Conservation (phyloP, 163 green algal genomes). For the Chlorella variabilis region DNA sequence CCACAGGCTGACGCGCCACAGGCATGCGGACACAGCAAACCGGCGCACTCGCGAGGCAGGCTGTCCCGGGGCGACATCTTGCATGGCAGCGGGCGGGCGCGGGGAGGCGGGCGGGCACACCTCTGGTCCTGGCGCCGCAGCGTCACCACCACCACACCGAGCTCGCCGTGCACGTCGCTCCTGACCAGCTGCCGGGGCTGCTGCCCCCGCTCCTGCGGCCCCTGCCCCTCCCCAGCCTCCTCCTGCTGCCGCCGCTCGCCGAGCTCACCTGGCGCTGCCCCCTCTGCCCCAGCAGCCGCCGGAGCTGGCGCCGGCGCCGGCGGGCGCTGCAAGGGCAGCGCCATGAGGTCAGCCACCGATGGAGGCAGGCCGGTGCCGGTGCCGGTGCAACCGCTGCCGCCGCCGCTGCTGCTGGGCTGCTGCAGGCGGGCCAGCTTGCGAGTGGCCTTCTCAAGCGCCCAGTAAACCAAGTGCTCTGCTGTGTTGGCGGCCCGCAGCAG, state of each 20-base stretch:
- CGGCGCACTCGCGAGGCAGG: no score
- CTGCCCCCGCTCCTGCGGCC: background rate
- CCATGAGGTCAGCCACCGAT: slow-evolving; percentile 15
- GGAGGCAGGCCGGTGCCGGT: background rate
- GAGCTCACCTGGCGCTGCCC: background rate
- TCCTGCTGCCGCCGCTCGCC: background rate
- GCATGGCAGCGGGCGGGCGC: background rate
- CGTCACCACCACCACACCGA: slow-evolving; percentile 26
- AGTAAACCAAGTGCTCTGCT: slow-evolving; percentile 20
- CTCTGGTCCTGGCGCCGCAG: slow-evolving; percentile 17
- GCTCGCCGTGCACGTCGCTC: slow-evolving; percentile 7
- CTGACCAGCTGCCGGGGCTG: background rate
- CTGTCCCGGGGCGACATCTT: background rate
- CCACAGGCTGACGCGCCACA: no score
- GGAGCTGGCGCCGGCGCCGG: background rate
- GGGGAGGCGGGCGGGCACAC: background rate
- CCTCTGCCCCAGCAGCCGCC: no score
- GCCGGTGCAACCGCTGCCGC: background rate
- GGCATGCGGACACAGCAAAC: no score
- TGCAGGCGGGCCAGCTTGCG: slow-evolving; percentile 5
- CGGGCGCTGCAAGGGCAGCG: background rate
- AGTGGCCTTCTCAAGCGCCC: background rate
- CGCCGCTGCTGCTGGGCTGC: background rate
- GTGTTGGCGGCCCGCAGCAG: slow-evolving; percentile 21
- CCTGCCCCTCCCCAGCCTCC: no score